phyloP scores from a whole-genome alignment of 352 stramenopile species.

The Elongisporangium anandrum region DNA sequence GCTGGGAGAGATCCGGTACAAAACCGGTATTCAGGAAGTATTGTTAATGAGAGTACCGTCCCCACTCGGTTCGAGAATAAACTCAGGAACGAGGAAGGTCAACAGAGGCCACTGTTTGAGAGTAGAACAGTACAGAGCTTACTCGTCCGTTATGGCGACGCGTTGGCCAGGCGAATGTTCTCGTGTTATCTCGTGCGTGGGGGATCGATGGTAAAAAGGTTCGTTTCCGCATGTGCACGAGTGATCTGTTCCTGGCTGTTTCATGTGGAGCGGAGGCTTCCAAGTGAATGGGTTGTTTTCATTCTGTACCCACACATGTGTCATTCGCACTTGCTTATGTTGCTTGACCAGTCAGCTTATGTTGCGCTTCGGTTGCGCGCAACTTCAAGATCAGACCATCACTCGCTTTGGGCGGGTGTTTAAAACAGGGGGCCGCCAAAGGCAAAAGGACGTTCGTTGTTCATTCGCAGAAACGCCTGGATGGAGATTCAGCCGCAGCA shows the following conservation, averaged over 20 bases:
- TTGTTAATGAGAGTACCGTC: neutral
- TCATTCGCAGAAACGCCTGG: neutral
- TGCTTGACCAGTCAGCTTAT: neutral
- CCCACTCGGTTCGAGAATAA: neutral
- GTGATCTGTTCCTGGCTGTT: neutral
- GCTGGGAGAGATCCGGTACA: neutral
- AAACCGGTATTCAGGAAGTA: neutral
- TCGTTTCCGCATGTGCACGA: neutral
- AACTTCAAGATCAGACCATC: neutral
- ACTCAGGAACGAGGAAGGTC: too few species aligned
- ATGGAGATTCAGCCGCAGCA: conserved; percentile 1
- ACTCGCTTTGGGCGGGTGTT: neutral
- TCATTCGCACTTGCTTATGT: neutral
- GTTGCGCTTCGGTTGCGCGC: neutral
- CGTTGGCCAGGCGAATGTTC: neutral
- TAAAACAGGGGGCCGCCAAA: neutral
- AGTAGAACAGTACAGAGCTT: neutral
- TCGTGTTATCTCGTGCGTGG: neutral
- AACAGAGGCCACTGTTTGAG: neutral
- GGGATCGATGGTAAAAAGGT: neutral
- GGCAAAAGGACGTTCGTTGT: neutral
- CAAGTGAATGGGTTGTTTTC: neutral
- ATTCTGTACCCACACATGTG: neutral
- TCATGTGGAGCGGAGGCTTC: neutral
- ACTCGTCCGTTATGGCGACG: neutral